phyloP scores from a whole-genome alignment of 495 filamentous ascomycete genomes.

The Aspergillus ostianus region DNA sequence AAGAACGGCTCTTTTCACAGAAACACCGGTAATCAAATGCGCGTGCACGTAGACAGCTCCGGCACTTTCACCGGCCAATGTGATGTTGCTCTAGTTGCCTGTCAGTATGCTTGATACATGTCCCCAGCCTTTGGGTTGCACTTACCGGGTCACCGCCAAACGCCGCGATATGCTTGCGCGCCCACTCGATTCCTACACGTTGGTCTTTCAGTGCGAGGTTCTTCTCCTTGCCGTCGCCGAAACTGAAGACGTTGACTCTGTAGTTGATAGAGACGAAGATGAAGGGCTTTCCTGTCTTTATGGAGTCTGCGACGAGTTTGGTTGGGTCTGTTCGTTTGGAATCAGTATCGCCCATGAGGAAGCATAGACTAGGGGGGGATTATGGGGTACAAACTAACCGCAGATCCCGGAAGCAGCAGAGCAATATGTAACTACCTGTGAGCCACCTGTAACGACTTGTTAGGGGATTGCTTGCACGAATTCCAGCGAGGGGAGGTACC shows the following conservation, averaged over 20 bases:
- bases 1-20: constrained; percentile 35
- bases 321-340: constrained; percentile 24
- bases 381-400: constrained; percentile 17
- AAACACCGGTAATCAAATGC: constrained; percentile 36
- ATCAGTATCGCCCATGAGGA: too few species aligned
- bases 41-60: constrained; percentile 41
- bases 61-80: constrained; percentile 38
- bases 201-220: constrained; percentile 66
- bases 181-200: constrained; percentile 62
- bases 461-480: background rate
- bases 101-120: background rate
- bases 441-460: constrained; percentile 26
- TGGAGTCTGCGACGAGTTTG: constrained; percentile 36
- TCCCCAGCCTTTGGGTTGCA: background rate
- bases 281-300: constrained; percentile 41
- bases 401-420: constrained; percentile 44
- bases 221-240: constrained; percentile 50
- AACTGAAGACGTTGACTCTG: constrained; percentile 64
- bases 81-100: constrained; percentile 31
- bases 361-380: too few species aligned
- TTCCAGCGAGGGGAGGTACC: constrained; percentile 20
- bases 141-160: constrained; percentile 65
- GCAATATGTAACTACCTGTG: constrained; percentile 41
- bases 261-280: constrained; percentile 66
- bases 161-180: constrained; percentile 50